Percentiles rank a stretch among this genome's conserved stretches.
Conservation (phyloP, 805 yeast species). For the Kazachstania psychrophila region DNA sequence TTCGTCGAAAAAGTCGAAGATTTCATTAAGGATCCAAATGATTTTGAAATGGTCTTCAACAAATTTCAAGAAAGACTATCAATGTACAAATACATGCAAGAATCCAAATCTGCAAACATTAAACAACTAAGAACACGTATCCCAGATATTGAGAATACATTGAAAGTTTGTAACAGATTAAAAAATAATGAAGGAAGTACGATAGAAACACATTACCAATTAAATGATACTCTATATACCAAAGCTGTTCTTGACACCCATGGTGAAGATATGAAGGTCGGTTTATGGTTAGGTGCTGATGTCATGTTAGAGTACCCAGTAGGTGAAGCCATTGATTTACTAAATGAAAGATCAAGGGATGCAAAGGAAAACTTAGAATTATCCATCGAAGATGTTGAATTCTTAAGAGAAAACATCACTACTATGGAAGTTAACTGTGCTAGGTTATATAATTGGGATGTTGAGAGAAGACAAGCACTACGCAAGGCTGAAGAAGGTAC, state of each 20-base stretch:
- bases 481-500: slow-evolving; percentile 38
- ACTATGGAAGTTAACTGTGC: slow-evolving; percentile 98
- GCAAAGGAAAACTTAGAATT: slow-evolving; percentile 49
- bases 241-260: slow-evolving; percentile 58
- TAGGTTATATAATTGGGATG: slow-evolving; percentile 82
- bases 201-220: slow-evolving; percentile 71
- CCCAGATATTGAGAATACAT: slow-evolving; percentile 87
- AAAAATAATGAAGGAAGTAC: slow-evolving; percentile 32
- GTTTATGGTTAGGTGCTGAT: slow-evolving; percentile 96
- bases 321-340: slow-evolving; percentile 71
- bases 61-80: slow-evolving; percentile 81
- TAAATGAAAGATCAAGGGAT: slow-evolving; percentile 49
- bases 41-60: slow-evolving; percentile 59
- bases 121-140: slow-evolving; percentile 43
- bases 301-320: slow-evolving; percentile 93
- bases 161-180: slow-evolving; percentile 54
- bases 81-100: slow-evolving; percentile 83
- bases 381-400: slow-evolving; percentile 84
- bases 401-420: slow-evolving; percentile 82
- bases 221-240: slow-evolving; percentile 87
- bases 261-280: slow-evolving; percentile 46
- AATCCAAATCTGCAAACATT: slow-evolving; percentile 23
- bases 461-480: slow-evolving; percentile 50
- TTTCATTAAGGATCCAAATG: slow-evolving; percentile 56
- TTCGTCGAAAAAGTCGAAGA: slow-evolving; percentile 79